Evolutionary conservation across 2,329 filamentous ascomycete genomes (phyloP).

Genomic region (Pleoardoris graminearum): DNA sequence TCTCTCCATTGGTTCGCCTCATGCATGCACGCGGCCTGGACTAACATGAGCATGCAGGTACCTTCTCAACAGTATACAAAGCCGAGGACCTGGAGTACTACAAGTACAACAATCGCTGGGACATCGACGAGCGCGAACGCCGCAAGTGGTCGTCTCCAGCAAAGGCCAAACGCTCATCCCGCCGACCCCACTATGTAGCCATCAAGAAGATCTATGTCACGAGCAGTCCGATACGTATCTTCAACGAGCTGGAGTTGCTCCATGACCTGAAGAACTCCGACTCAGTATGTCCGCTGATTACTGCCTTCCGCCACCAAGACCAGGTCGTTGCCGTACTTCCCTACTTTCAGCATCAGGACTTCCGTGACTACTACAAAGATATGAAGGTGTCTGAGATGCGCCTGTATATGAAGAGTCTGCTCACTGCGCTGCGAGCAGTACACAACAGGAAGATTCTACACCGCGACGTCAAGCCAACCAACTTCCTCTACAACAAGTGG

Average conservation of each 20-base stretch:
- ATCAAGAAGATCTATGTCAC: slow-evolving; percentile 99
- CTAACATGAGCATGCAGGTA: slow-evolving; percentile 62
- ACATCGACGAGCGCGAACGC: slow-evolving; percentile 67
- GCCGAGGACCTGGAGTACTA: slow-evolving; percentile 90
- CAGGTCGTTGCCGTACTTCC: slow-evolving; percentile 94
- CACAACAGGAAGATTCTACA: slow-evolving; percentile 86
- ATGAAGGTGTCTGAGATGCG: slow-evolving; percentile 86
- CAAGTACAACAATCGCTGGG: slow-evolving; percentile 83
- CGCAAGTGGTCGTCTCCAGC: slow-evolving; percentile 72
- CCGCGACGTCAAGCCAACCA: slow-evolving; percentile 95
- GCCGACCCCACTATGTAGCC: slow-evolving; percentile 76
- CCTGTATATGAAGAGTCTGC: slow-evolving; percentile 85
- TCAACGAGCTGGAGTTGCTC: slow-evolving; percentile 93
- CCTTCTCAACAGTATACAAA: slow-evolving; percentile 98
- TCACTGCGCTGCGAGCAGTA: slow-evolving; percentile 80
- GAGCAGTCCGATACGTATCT: slow-evolving; percentile 86
- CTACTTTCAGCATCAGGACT: slow-evolving; percentile 95
- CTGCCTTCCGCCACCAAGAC: slow-evolving; percentile 91
- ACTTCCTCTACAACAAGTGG: slow-evolving; percentile 88
- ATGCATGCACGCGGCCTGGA: slow-evolving; percentile 31
- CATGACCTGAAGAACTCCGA: slow-evolving; percentile 81
- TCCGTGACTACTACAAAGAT: slow-evolving; percentile 89
- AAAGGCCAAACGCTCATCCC: slow-evolving; percentile 54
- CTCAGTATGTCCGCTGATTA: slow-evolving; percentile 92
- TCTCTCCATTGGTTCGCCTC: slow-evolving; percentile 26